Percentiles rank a stretch among this genome's conserved stretches.
Conservation (phyloP, 2,329 filamentous ascomycete genomes). For the Phialophora macrospora region DNA sequence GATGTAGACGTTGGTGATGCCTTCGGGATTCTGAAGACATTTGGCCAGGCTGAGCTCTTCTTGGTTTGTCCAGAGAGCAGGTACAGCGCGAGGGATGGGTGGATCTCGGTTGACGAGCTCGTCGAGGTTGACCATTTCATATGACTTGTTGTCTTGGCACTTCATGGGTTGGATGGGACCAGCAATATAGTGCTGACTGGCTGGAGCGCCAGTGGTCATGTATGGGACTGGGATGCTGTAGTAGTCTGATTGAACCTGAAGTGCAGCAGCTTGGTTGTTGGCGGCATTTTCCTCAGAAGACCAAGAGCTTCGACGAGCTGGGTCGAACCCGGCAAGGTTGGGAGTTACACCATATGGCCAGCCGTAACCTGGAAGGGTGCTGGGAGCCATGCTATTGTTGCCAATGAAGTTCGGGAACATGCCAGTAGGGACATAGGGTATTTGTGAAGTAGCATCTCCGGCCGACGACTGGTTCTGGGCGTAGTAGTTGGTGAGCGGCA, state of each 20-base stretch:
- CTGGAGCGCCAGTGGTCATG: constrained; percentile 67
- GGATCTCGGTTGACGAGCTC: constrained; percentile 76
- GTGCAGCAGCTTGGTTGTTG: constrained; percentile 60
- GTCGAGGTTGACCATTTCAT: constrained; percentile 61
- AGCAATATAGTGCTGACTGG: constrained; percentile 47
- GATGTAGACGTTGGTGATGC: constrained; percentile 98
- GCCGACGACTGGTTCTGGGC: constrained; percentile 30
- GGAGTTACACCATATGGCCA: constrained; percentile 47
- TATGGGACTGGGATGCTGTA: constrained; percentile 57
- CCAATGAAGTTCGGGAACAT: constrained; percentile 46
- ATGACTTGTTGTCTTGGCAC: constrained; percentile 48
- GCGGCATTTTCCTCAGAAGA: constrained; percentile 54
- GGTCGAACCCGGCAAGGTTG: constrained; percentile 46
- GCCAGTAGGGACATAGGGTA: constrained; percentile 46
- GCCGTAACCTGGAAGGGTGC: constrained; percentile 44
- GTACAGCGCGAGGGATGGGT: constrained; percentile 82
- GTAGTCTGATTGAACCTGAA: constrained; percentile 51
- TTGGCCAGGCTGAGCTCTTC: constrained; percentile 90
- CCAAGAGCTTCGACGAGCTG: constrained; percentile 49
- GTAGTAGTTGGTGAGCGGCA: constrained; percentile 37
- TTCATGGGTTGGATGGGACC: constrained; percentile 53
- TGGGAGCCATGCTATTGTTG: constrained; percentile 43
- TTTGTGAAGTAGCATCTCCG: constrained; percentile 30
- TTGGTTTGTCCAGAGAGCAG: constrained; percentile 79
- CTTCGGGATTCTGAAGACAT: constrained; percentile 90